Percentiles rank a stretch among this genome's conserved stretches.
phyloP scores from a whole-genome alignment of 1,284 basidiomycete genomes.

The Heterobasidion irregulare region DNA sequence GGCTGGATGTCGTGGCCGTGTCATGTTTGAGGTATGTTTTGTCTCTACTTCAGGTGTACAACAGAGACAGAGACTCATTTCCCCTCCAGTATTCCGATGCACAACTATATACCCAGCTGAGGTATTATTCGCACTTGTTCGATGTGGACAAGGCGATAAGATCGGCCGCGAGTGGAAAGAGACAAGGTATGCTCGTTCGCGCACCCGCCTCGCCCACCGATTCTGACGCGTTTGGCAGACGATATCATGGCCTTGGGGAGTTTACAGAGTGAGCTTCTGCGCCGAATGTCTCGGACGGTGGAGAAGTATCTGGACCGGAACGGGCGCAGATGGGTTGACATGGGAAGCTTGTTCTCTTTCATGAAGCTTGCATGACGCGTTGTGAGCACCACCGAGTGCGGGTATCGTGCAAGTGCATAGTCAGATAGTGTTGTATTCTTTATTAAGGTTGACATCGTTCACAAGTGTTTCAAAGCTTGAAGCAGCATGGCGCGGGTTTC shows the following conservation, averaged over 20 bases:
- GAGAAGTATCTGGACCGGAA: constrained; percentile 77
- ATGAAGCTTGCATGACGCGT: constrained; percentile 36
- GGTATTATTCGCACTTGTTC: constrained; percentile 77
- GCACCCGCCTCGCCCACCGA: background rate
- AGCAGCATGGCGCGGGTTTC: too few relatives aligned
- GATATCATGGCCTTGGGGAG: constrained; percentile 41
- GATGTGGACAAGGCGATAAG: constrained; percentile 59
- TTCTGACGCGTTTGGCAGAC: constrained; percentile 31
- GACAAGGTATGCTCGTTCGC: constrained; percentile 33
- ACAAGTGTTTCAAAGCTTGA: too few relatives aligned
- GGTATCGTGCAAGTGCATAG: too few relatives aligned
- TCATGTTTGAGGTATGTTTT: constrained; percentile 64
- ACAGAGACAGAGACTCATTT: background rate
- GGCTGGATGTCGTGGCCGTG: constrained; percentile 58
- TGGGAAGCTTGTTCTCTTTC: constrained; percentile 70
- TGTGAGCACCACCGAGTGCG: too few relatives aligned
- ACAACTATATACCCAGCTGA: constrained; percentile 80
- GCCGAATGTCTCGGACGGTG: constrained; percentile 46
- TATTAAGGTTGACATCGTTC: too few relatives aligned
- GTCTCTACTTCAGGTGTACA: background rate
- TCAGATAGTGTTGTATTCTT: too few relatives aligned
- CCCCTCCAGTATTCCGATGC: constrained; percentile 69
- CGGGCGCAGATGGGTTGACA: constrained; percentile 81
- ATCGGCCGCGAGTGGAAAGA: constrained; percentile 19
- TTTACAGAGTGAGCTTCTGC: constrained; percentile 44